Evolutionary conservation across 768 basidiomycete species (phyloP), one percentile per base, ranked within the genome.

Genomic region (Cystobasidium onofrii): DNA sequence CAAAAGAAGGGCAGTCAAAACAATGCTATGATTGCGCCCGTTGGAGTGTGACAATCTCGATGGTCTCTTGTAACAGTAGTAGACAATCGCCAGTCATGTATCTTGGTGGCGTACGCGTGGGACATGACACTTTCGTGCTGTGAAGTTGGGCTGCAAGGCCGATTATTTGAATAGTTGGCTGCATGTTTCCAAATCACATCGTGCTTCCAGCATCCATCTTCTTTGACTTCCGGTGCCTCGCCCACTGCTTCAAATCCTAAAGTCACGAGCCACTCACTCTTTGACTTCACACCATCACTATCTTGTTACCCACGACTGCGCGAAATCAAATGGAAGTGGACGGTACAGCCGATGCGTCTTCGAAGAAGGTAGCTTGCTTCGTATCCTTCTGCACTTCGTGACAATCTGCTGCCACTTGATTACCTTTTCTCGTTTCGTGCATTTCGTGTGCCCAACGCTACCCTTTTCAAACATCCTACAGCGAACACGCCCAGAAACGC

Each of bases 1-100:
- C 39, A 67, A 18, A 52, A 44, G 44, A 67, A 67, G 25, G 65
- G 65, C 57, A 31, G 36, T 25, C 41, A 46, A 25, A 33, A 23
- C 29, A 52, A 4, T 27, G 65, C 43, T 29, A 65, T 65, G 64
- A 65, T 67, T 13, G 41, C 65, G 46, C 44, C 65, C 15, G 65
- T 67, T 25, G 44, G 65, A 29, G 65, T 67, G 18, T 25, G 18
- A 54, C 33, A 17, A 41, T 7, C 3, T 50, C 3, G n/a, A 50
- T n/a, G 10, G 4, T 7, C n/a, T 50, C 18, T 50, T 50, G 12
- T 50, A 17, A n/a, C n/a, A 9, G n/a, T 15, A 50, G 46, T 50
- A 50, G 46, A 12, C 3, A 4, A n/a, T 17, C 46, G 46, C n/a
- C 39, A 20, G 15, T 17, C 20, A n/a, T 50, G 46, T 50, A 50